These are phyloP conservation scores for Plasmopara muralis DNA, from an alignment of 352 stramenopile genomes.

Conservation along the genomic window DNA sequence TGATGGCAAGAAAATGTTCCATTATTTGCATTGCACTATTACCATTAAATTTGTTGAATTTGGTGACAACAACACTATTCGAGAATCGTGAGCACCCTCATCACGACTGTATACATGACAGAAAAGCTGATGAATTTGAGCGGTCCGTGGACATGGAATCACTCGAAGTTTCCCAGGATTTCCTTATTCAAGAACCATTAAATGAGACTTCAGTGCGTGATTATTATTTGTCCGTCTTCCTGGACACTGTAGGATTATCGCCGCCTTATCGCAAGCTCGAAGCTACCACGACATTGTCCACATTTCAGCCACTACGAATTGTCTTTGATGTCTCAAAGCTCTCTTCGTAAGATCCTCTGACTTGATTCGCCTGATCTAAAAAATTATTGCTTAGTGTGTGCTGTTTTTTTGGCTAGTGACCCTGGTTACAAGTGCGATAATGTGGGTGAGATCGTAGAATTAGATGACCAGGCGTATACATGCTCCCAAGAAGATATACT, in stretches of 20 bases:
- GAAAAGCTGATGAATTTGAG: slow-evolving; percentile 45
- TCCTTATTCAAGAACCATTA: slow-evolving; percentile 14
- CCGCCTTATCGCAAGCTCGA: slow-evolving; percentile 27
- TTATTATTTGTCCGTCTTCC: slow-evolving; percentile 32
- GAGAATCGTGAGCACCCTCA: slow-evolving; percentile 15
- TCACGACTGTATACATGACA: slow-evolving; percentile 70
- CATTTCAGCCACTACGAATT: slow-evolving; percentile 70
- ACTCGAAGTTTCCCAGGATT: slow-evolving; percentile 27
- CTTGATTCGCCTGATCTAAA: neutral
- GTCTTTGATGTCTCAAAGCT: slow-evolving; percentile 75
- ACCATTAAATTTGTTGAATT: neutral
- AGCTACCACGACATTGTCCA: slow-evolving; percentile 10
- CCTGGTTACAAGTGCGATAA: slow-evolving; percentile 51
- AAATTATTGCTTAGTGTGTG: neutral
- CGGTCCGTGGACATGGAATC: slow-evolving; percentile 33
- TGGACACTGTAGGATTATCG: slow-evolving; percentile 34
- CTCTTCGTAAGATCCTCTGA: slow-evolving; percentile 26
- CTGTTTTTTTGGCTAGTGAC: slow-evolving; percentile 27
- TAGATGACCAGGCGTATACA: slow-evolving; percentile 43
- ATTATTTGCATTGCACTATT: neutral
- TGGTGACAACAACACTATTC: neutral
- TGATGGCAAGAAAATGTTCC: slow-evolving; percentile 1
- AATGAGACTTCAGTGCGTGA: slow-evolving; percentile 4
- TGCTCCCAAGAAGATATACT: slow-evolving; percentile 53
- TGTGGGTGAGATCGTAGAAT: slow-evolving; percentile 38